Evolutionary conservation across 148 eudicot genomes (phyloP).

Genomic region (Rhododendron simsii): DNA sequence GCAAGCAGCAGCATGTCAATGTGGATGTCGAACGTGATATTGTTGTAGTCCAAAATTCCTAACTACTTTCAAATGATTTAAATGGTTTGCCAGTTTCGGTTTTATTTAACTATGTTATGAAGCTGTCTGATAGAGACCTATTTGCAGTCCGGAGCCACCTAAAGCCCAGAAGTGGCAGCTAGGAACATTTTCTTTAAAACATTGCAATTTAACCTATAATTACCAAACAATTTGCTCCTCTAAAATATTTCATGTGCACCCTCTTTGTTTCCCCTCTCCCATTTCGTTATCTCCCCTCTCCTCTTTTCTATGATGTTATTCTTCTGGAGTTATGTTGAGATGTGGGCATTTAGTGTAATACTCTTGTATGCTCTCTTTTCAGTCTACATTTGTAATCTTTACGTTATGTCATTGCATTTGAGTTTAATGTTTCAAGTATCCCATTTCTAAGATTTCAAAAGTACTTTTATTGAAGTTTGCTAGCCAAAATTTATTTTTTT

Average conservation of each 20-base stretch:
- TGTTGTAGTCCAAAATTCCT: neutral
- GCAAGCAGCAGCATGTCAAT: constrained; percentile 13
- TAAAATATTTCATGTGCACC: neutral
- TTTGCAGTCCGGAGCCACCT: neutral
- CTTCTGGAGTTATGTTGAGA: neutral
- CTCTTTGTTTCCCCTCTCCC: neutral
- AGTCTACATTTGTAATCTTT: neutral
- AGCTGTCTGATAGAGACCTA: neutral
- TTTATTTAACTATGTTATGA: neutral
- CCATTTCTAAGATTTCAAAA: neutral
- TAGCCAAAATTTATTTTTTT: neutral
- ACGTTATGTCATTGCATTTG: neutral
- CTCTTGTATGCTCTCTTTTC: neutral
- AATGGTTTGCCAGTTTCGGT: neutral
- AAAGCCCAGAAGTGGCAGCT: neutral
- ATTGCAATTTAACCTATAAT: neutral
- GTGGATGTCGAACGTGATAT: constrained; percentile 10
- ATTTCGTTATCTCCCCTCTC: neutral
- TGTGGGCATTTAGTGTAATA: neutral
- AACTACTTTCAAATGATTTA: neutral
- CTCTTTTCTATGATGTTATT: neutral
- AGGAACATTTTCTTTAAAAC: neutral
- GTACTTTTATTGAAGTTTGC: neutral
- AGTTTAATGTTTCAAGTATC: neutral
- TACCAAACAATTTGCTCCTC: neutral